Evolutionary conservation across 2,329 filamentous ascomycete species (phyloP).

Genomic region (Talaromyces verruculosus): DNA sequence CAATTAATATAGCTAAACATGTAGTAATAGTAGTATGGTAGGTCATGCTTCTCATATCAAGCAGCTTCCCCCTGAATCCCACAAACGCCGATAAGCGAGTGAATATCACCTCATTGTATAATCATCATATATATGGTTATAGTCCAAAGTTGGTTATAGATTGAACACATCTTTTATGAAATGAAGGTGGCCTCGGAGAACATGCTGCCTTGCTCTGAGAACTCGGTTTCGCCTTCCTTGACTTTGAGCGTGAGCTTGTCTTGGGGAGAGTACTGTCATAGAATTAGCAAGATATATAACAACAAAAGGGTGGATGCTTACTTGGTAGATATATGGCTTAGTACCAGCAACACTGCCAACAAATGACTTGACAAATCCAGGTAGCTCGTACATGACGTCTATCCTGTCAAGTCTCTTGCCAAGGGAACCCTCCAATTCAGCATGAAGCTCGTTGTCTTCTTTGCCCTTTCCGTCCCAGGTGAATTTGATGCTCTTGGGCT

Average conservation of each 20-base stretch:
- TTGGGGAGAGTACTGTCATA: conserved; percentile 65
- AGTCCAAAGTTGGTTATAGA: conserved; percentile 6
- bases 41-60: background rate
- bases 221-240: conserved; percentile 77
- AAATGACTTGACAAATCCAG: conserved; percentile 91
- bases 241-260: conserved; percentile 72
- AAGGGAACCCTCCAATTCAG: conserved; percentile 66
- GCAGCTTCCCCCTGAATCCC: background rate
- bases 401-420: conserved; percentile 74
- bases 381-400: conserved; percentile 95
- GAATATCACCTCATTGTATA: conserved; percentile 3
- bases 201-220: conserved; percentile 72
- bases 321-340: conserved; percentile 97
- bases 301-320: conserved; percentile 42
- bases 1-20: conserved; percentile 13
- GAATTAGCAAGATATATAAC: background rate
- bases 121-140: conserved; percentile 10
- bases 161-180: conserved; percentile 50
- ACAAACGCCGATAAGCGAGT: conserved; percentile 19
- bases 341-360: conserved; percentile 85
- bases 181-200: conserved; percentile 98
- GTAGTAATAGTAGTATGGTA: background rate
- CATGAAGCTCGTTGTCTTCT: conserved; percentile 72
- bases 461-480: conserved; percentile 75
- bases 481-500: conserved; percentile 73